These are phyloP conservation scores for Neoboletus subvelutipes DNA, from an alignment of 768 basidiomycete species.

Conservation along the genomic window DNA sequence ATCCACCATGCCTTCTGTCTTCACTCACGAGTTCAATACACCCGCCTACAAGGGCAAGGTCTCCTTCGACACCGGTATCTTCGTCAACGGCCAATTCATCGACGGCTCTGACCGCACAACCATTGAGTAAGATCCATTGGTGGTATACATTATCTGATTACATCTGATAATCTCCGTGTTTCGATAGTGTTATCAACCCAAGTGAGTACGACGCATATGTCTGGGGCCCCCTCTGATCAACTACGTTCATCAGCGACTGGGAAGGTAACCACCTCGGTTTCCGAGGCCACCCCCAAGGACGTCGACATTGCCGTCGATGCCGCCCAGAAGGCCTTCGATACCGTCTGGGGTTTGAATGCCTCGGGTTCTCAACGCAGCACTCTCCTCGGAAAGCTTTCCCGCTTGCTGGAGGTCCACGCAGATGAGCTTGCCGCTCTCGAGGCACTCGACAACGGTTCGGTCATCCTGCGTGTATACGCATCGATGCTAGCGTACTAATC, in stretches of 20 bases:
- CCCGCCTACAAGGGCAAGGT: conserved; percentile 57
- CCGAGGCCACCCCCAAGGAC: conserved; percentile 62
- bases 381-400: conserved; percentile 62
- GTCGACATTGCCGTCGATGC: conserved; percentile 74
- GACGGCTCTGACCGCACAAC: conserved; percentile 54
- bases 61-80: conserved; percentile 62
- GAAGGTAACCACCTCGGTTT: conserved; percentile 53
- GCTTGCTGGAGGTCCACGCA: conserved; percentile 57
- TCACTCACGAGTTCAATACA: conserved; percentile 52
- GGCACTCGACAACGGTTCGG: conserved; percentile 60
- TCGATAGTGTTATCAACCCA: conserved; percentile 57
- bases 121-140: conserved; percentile 59
- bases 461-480: background rate
- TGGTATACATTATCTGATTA: background rate
- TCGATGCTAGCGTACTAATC: background rate
- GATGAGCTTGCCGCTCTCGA: conserved; percentile 75
- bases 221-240: background rate
- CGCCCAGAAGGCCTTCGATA: conserved; percentile 61
- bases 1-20: conserved; percentile 41
- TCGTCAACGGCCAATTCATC: conserved; percentile 68
- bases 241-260: conserved; percentile 51
- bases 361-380: conserved; percentile 52
- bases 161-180: background rate
- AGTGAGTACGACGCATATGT: conserved; percentile 28
- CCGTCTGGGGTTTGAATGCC: conserved; percentile 64